phyloP scores from a whole-genome alignment of 306 rosid genomes.

The Rosa lucieae region DNA sequence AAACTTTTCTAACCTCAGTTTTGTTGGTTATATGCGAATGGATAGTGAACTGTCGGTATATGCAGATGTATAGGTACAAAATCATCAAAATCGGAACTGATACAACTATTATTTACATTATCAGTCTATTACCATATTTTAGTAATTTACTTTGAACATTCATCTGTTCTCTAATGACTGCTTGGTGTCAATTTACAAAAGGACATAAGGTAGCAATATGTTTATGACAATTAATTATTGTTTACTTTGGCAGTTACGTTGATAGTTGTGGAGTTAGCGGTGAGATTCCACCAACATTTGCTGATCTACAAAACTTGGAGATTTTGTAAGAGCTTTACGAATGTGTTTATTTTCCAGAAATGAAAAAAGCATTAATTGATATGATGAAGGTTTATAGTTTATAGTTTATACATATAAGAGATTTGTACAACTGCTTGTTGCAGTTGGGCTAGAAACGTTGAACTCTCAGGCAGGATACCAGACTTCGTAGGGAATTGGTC shows the following conservation, averaged over 20 bases:
- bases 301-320: conserved; percentile 44
- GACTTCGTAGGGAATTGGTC: no score
- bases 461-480: no score
- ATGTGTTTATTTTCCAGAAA: conserved; percentile 3
- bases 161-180: neutral
- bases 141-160: no score
- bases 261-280: conserved; percentile 79
- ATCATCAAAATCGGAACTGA: neutral
- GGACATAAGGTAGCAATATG: neutral
- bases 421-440: no score
- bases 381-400: neutral
- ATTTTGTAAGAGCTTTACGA: conserved; percentile 47
- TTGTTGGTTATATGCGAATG: neutral
- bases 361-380: neutral
- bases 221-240: conserved; percentile 5
- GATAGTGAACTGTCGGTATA: neutral
- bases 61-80: neutral
- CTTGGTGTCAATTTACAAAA: neutral
- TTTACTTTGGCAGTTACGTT: conserved; percentile 50
- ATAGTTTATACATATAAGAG: neutral
- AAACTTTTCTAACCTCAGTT: no score
- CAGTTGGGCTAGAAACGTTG: no score
- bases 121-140: neutral
- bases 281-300: conserved; percentile 69
- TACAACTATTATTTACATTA: neutral